A percentile compares a stretch with the other conserved stretches of the same genome.
Evolutionary conservation across 208 protist genomes (phyloP).

Genomic region (Naegleria gruberi): DNA sequence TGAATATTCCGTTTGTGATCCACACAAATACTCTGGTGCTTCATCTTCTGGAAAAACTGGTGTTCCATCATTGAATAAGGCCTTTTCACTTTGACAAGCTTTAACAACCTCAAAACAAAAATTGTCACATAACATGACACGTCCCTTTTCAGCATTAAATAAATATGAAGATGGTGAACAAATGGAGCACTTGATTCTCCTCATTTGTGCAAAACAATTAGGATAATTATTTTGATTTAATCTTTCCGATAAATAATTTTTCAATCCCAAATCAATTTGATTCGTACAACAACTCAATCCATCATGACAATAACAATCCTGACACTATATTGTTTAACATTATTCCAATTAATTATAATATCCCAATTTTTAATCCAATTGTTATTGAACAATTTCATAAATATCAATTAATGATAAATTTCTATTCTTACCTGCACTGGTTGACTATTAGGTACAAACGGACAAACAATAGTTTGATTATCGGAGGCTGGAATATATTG

Average conservation of each 20-base stretch:
- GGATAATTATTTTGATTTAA: background rate
- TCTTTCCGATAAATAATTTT: background rate
- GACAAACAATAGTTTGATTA: background rate
- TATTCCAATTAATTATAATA: too few species aligned
- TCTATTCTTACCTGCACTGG: background rate
- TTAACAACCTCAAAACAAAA: background rate
- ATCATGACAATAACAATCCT: background rate
- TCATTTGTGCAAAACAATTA: background rate
- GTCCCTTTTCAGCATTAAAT: background rate
- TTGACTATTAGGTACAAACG: background rate
- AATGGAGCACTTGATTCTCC: background rate
- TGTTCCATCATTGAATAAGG: background rate
- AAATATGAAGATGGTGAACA: background rate
- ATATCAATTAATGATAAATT: too few species aligned
- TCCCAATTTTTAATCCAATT: too few species aligned
- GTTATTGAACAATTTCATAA: too few species aligned
- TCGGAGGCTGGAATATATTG: background rate
- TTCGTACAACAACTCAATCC: background rate
- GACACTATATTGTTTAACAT: background rate
- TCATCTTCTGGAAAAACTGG: background rate
- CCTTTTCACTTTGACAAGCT: background rate
- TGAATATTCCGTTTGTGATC: too few species aligned
- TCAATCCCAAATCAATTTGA: background rate
- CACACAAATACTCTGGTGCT: background rate
- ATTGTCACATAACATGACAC: background rate